Conservation (phyloP, 2,329 filamentous ascomycete species). For the Penicillium hesseltinei region DNA sequence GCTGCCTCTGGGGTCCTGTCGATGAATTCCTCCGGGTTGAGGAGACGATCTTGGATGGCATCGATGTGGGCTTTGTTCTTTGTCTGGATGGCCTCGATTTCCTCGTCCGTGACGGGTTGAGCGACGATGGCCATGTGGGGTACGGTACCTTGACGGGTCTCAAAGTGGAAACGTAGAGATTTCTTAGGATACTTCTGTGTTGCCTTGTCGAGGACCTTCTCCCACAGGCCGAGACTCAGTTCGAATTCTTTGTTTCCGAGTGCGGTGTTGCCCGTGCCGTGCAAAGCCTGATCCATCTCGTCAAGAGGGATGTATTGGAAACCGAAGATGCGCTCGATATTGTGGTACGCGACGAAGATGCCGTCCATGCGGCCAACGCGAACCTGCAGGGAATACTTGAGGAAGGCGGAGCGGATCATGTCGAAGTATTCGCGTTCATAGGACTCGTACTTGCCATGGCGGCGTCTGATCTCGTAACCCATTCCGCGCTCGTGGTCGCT, state of each 20-base stretch:
- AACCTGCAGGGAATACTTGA: slow-evolving; percentile 96
- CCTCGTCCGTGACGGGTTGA: slow-evolving; percentile 72
- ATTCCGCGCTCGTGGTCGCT: slow-evolving; percentile 67
- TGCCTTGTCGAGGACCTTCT: slow-evolving; percentile 73
- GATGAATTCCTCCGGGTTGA: slow-evolving; percentile 31
- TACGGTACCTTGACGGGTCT: slow-evolving; percentile 62
- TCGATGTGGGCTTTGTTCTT: slow-evolving; percentile 64
- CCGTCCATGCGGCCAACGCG: slow-evolving; percentile 98
- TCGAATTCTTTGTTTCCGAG: slow-evolving; percentile 85
- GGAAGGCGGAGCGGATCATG: slow-evolving; percentile 89
- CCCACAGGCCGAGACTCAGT: slow-evolving; percentile 73
- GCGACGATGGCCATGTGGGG: slow-evolving; percentile 87
- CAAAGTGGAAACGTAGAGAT: slow-evolving; percentile 77
- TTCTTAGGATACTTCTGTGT: slow-evolving; percentile 70
- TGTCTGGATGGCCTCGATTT: slow-evolving; percentile 72
- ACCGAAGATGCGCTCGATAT: slow-evolving; percentile 90
- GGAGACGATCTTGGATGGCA: slow-evolving; percentile 60
- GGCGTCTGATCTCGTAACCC: slow-evolving; percentile 80
- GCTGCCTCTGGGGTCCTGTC: slow-evolving; percentile 18
- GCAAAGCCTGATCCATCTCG: slow-evolving; percentile 89
- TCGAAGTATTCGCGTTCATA: slow-evolving; percentile 96
- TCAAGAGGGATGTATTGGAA: slow-evolving; percentile 88
- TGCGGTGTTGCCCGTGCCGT: slow-evolving; percentile 65
- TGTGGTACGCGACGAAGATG: slow-evolving; percentile 96
- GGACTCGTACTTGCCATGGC: slow-evolving; percentile 79